A percentile compares a stretch with the other conserved stretches of the same genome.
Evolutionary conservation across 2,329 filamentous ascomycete species (phyloP).

Genomic region (Aspergillus intermedius): DNA sequence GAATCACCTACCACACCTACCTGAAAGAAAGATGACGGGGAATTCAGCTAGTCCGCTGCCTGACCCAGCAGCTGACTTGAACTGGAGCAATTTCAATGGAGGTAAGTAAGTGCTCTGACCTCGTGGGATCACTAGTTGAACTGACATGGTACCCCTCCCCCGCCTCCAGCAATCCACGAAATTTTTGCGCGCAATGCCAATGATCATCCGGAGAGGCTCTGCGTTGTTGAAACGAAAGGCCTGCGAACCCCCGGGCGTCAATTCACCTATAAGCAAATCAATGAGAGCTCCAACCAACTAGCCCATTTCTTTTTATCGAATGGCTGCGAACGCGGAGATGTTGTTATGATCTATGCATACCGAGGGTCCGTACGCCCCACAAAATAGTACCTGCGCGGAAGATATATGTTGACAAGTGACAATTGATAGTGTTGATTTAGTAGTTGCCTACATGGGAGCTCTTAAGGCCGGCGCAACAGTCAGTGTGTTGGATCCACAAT

Average conservation of each 20-base stretch:
- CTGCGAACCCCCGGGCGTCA: slow-evolving; percentile 50
- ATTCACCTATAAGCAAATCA: slow-evolving; percentile 82
- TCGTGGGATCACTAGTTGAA: no score
- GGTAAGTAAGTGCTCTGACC: slow-evolving; percentile 2
- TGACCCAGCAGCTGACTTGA: slow-evolving; percentile 38
- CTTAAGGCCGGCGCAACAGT: slow-evolving; percentile 55
- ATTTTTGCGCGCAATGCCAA: slow-evolving; percentile 48
- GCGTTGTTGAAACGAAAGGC: slow-evolving; percentile 59
- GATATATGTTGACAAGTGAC: no score
- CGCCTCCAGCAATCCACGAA: slow-evolving; percentile 30
- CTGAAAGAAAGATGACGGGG: no score
- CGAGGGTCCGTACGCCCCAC: slow-evolving; percentile 32
- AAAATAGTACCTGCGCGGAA: no score
- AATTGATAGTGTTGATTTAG: slow-evolving; percentile 59
- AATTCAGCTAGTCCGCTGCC: slow-evolving; percentile 21
- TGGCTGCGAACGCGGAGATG: slow-evolving; percentile 71
- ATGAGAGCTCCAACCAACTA: slow-evolving; percentile 73
- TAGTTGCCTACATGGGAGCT: slow-evolving; percentile 73
- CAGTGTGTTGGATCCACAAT: slow-evolving; percentile 67
- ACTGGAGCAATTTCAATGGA: slow-evolving; percentile 42
- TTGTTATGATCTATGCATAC: slow-evolving; percentile 88
- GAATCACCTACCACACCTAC: no score
- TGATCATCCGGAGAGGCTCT: slow-evolving; percentile 60
- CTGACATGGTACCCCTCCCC: no score
- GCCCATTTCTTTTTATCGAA: slow-evolving; percentile 70